Evolutionary conservation across 1,284 basidiomycete genomes (phyloP), one percentile per base, ranked within the genome.

Genomic region (Rhodotorula sp.): DNA sequence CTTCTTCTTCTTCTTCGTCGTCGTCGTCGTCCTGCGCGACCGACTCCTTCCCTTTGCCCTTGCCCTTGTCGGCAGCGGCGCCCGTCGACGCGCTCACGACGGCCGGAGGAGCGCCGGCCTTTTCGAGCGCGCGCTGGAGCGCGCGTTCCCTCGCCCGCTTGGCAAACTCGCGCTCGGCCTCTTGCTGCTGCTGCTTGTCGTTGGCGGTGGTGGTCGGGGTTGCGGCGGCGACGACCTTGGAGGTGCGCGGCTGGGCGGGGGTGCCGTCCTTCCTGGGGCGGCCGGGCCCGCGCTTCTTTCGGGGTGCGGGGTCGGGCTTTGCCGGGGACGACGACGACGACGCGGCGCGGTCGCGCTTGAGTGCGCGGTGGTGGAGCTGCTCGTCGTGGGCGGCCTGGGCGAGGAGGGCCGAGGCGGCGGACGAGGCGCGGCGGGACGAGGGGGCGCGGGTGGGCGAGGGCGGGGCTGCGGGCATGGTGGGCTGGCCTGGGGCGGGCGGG

Each of bases 21-120:
- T 19, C 34, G 16, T 44, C 46, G n/a, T 10, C 12, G 12, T 14
- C 34, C 34, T 34, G 48, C 4, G 12, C 57, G 13, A 27, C 45
- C 8, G 23, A n/a, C 42, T 34, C 64, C 54, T 53, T 61, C 23
- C 56, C 61, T 61, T 66, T 57, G 53, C 60, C 54, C 55, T 54
- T 59, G 16, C 23, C 21, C 54, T 41, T 27, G 16, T 25, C 60
- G 46, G 58, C 57, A 41, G 48, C 42, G 16, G 23, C 17, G 23
- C 42, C 34, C 34, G 34, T 34, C 34, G 53, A 48, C 25, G 58
- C 46, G 45, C 12, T 48, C 46, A 46, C 25, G 25, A 27, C 42
- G 25, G 58, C 25, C 25, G 25, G 17, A 10, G 19, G 41, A 23
- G 34, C 34, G 10, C 34, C 34, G 34, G 34, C 34, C 34, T 34